These are phyloP conservation scores for Colletotrichum echinochloae DNA, from an alignment of 2,329 filamentous ascomycete species.

Conservation along the genomic window DNA sequence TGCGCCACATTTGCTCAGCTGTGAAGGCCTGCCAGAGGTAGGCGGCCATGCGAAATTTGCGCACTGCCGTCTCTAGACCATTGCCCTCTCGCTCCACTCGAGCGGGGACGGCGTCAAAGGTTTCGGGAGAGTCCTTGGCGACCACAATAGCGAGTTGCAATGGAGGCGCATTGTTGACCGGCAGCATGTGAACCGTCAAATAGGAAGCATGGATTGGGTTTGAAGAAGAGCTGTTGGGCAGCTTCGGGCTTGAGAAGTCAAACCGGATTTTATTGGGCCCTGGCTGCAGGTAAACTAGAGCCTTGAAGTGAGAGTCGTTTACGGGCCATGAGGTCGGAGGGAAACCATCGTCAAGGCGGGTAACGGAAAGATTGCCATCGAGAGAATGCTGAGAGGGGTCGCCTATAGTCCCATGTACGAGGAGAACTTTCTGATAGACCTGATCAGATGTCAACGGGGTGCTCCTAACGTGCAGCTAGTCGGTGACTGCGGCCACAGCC, in stretches of 20 bases:
- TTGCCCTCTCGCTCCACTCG: constrained; percentile 85
- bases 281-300: constrained; percentile 87
- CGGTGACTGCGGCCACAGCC: constrained; percentile 9
- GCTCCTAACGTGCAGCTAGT: constrained; percentile 28
- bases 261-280: constrained; percentile 90
- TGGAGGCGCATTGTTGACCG: constrained; percentile 81
- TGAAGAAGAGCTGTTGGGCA: constrained; percentile 75
- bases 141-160: constrained; percentile 90
- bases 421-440: constrained; percentile 92
- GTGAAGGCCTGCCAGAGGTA: constrained; percentile 99
- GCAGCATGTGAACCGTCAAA: constrained; percentile 87
- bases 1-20: constrained; percentile 93
- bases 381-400: constrained; percentile 75
- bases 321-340: constrained; percentile 89
- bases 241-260: constrained; percentile 87
- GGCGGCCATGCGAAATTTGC: constrained; percentile 93
- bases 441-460: constrained; percentile 53
- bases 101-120: constrained; percentile 84
- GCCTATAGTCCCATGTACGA: constrained; percentile 84
- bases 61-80: constrained; percentile 80
- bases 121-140: constrained; percentile 87
- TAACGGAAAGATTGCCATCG: constrained; percentile 78
- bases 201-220: constrained; percentile 82
- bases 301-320: constrained; percentile 90
- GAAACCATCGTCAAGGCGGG: constrained; percentile 86